Conservation (phyloP, 768 basidiomycete genomes). For the Dacryopinax primogenitus region DNA sequence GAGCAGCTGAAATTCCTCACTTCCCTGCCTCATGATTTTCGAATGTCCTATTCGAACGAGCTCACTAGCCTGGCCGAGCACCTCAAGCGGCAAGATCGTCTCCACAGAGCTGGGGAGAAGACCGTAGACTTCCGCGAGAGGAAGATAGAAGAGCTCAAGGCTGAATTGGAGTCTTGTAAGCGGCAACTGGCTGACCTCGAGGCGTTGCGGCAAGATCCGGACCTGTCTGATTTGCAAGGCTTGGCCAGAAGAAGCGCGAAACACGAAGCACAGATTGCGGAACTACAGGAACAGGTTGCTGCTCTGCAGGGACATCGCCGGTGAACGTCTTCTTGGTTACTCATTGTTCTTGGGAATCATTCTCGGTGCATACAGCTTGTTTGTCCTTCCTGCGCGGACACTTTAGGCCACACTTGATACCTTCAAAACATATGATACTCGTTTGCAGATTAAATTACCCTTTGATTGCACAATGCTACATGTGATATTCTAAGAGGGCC, state of each 20-base stretch:
- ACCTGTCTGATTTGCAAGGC: neutral
- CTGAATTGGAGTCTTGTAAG: neutral
- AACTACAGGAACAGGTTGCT: neutral
- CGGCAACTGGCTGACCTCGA: neutral
- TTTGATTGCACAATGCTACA: constrained; percentile 9
- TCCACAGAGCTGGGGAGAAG: neutral
- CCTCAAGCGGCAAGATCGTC: neutral
- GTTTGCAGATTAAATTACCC: constrained; percentile 5
- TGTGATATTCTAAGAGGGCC: constrained; percentile 7
- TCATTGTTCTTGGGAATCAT: neutral
- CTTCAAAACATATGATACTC: neutral
- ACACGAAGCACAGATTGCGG: neutral
- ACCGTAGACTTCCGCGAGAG: neutral
- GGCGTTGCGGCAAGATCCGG: neutral
- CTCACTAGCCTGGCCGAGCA: neutral
- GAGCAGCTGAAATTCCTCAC: neutral
- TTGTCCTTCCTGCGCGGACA: neutral
- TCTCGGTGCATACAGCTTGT: neutral
- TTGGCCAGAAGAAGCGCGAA: neutral
- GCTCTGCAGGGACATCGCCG: neutral
- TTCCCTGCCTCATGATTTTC: neutral
- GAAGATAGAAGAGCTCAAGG: neutral
- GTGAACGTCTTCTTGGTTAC: neutral
- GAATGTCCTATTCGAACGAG: neutral
- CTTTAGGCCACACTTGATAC: neutral